These are phyloP conservation scores for Penicillium ochrochloron DNA, from an alignment of 495 filamentous ascomycete species.

Conservation along the genomic window DNA sequence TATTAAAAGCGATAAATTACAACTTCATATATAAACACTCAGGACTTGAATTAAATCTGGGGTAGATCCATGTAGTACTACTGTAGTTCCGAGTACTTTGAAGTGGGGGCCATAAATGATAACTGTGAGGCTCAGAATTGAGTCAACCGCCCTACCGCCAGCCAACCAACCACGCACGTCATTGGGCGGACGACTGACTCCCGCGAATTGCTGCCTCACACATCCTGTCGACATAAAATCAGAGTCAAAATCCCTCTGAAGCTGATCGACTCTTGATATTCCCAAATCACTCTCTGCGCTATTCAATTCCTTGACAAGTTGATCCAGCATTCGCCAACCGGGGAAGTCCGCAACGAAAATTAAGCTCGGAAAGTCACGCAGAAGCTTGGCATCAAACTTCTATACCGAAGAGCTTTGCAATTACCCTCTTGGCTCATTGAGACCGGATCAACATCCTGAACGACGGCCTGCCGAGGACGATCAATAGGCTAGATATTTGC, in stretches of 20 bases:
- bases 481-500: neutral
- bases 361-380: slow-evolving; percentile 5
- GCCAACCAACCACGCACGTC: slow-evolving; percentile 29
- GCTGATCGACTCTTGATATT: slow-evolving; percentile 4
- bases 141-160: neutral
- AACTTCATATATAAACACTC: no score
- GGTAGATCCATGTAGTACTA: no score
- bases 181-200: slow-evolving; percentile 34
- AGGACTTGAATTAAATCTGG: no score
- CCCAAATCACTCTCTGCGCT: neutral
- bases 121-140: slow-evolving; percentile 2
- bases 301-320: neutral
- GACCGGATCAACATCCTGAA: neutral
- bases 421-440: neutral
- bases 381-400: slow-evolving; percentile 21
- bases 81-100: neutral
- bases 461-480: neutral
- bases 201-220: slow-evolving; percentile 29
- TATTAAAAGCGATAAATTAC: no score
- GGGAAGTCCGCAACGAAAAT: slow-evolving; percentile 8
- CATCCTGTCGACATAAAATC: slow-evolving; percentile 19
- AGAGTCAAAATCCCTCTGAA: slow-evolving; percentile 4
- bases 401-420: slow-evolving; percentile 12
- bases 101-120: neutral
- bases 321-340: neutral